Evolutionary conservation across 139 green algal species (phyloP).

Genomic region (Haematococcus lacustris): DNA sequence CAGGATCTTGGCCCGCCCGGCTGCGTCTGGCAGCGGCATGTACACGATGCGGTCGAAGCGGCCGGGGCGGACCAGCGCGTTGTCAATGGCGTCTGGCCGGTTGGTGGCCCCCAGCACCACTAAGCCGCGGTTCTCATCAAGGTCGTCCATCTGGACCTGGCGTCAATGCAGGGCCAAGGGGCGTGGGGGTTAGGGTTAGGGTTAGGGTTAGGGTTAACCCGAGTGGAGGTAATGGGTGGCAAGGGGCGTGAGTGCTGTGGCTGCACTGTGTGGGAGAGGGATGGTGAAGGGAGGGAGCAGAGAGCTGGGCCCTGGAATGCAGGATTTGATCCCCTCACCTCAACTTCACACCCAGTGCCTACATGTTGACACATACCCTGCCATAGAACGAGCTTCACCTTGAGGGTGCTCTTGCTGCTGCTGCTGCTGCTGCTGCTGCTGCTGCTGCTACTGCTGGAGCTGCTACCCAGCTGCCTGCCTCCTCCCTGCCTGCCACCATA

Average conservation of each 20-base stretch:
- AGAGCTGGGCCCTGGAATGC: too few species aligned
- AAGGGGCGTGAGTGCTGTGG: too few species aligned
- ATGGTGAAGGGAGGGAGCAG: too few species aligned
- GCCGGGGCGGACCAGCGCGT: constrained; percentile 76
- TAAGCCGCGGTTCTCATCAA: constrained; percentile 91
- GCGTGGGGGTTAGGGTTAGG: neutral
- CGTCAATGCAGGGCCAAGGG: neutral
- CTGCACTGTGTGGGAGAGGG: too few species aligned
- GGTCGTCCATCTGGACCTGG: constrained; percentile 85
- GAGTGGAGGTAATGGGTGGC: too few species aligned
- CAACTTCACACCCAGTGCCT: too few species aligned
- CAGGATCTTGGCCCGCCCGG: constrained; percentile 77
- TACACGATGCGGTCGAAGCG: constrained; percentile 95
- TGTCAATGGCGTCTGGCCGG: constrained; percentile 82
- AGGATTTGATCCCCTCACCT: too few species aligned
- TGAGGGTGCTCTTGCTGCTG: too few species aligned
- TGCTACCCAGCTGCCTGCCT: neutral
- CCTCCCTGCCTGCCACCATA: neutral
- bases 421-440: too few species aligned
- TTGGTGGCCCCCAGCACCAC: constrained; percentile 98
- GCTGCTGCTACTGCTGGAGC: neutral
- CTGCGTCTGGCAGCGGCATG: constrained; percentile 79
- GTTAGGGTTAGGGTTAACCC: too few species aligned
- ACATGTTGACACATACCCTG: neutral
- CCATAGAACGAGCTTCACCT: too few species aligned